Conservation (phyloP, 2,329 filamentous ascomycete genomes). For the Blastomyces percursus region DNA sequence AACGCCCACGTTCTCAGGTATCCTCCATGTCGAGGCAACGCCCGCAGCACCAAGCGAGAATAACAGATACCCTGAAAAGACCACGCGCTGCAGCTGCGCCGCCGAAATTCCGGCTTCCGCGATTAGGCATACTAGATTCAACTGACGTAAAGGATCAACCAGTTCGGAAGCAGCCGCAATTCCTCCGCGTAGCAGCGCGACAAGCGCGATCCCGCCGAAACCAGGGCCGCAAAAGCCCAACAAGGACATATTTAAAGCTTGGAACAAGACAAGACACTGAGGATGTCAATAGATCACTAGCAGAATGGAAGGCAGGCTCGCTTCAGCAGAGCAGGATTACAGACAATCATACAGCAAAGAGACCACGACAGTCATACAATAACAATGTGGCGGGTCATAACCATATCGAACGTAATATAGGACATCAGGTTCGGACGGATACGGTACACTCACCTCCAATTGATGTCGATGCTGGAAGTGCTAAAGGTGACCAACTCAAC, state of each 20-base stretch:
- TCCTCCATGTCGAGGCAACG: conserved; percentile 17
- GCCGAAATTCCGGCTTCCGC: conserved; percentile 18
- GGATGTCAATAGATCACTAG: conserved; percentile 42
- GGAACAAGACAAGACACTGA: conserved; percentile 43
- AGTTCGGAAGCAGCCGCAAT: conserved; percentile 37
- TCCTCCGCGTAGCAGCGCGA: conserved; percentile 46
- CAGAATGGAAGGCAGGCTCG: conserved; percentile 41
- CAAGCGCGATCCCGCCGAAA: conserved; percentile 39
- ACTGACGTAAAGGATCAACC: conserved; percentile 23
- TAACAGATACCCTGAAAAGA: conserved; percentile 24
- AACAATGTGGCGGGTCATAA: neutral
- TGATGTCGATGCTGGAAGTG: neutral
- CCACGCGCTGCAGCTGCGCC: conserved; percentile 15
- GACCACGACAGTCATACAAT: conserved; percentile 16
- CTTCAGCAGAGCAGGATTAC: conserved; percentile 24
- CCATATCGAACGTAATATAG: neutral
- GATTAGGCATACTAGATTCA: conserved; percentile 44
- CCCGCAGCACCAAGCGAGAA: conserved; percentile 25
- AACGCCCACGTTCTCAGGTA: conserved; percentile 3
- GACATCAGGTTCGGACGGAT: neutral
- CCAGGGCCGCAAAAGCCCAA: conserved; percentile 42
- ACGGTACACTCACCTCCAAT: neutral
- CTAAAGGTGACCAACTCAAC: neutral
- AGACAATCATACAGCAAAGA: conserved; percentile 14
- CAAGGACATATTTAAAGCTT: conserved; percentile 42